phyloP scores from a whole-genome alignment of 1,284 basidiomycete species.

The Puccinia hordei region DNA sequence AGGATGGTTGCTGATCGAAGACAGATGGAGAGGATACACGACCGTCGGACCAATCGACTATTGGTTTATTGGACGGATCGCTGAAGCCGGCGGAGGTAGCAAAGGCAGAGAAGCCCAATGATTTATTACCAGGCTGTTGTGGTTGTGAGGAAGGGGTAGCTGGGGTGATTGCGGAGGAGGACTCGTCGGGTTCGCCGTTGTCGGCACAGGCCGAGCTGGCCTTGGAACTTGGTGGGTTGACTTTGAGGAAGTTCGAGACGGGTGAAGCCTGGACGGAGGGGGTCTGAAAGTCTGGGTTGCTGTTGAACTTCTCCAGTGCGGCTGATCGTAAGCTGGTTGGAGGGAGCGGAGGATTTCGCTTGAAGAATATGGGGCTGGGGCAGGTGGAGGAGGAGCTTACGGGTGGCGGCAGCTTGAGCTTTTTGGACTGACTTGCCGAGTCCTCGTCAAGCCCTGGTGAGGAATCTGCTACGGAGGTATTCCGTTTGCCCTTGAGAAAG shows the following conservation, averaged over 20 bases:
- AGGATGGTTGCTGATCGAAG: slow-evolving; percentile 9
- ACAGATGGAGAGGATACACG: not conserved
- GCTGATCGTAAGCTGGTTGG: slow-evolving; percentile 32
- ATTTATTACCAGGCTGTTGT: not conserved
- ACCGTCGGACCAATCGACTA: slow-evolving; percentile 16
- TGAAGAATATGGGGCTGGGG: not conserved
- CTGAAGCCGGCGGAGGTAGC: slow-evolving; percentile 18
- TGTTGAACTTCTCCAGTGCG: slow-evolving; percentile 44
- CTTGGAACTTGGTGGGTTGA: slow-evolving; percentile 13
- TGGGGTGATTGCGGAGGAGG: slow-evolving; percentile 10
- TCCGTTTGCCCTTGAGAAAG: slow-evolving; percentile 47
- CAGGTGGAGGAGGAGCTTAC: not conserved
- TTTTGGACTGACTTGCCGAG: slow-evolving; percentile 36
- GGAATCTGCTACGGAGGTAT: slow-evolving; percentile 30
- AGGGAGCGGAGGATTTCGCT: not conserved
- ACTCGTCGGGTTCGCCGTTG: slow-evolving; percentile 31
- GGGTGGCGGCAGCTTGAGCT: slow-evolving; percentile 32
- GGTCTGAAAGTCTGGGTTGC: slow-evolving; percentile 23
- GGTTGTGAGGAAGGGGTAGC: not conserved
- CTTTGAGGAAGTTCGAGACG: not conserved
- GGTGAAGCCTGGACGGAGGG: not conserved
- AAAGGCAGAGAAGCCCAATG: slow-evolving; percentile 45
- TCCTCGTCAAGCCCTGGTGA: slow-evolving; percentile 5
- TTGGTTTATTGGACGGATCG: not conserved
- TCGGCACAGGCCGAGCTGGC: slow-evolving; percentile 39